Conservation (phyloP, 495 filamentous ascomycete species). For the Lichenothelia convexa region DNA sequence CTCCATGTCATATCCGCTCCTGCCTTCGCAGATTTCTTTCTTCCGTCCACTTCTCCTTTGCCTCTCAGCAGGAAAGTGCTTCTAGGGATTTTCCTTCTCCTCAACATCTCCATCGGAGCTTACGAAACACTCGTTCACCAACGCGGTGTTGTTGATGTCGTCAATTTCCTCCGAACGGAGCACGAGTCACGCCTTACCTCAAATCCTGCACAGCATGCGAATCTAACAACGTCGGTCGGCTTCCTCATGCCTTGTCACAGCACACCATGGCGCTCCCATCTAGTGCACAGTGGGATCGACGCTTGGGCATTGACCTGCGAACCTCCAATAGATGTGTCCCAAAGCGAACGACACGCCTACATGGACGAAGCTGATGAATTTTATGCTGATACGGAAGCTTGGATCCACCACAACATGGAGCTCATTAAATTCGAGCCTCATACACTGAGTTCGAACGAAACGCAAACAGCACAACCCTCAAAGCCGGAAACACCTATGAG, state of each 20-base stretch:
- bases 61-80: constrained; percentile 28
- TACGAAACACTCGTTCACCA: constrained; percentile 68
- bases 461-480: too few species aligned
- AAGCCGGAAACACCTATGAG: not conserved
- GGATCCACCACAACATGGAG: constrained; percentile 33
- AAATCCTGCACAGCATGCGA: not conserved
- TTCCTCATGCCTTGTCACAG: constrained; percentile 98
- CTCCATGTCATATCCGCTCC: constrained; percentile 65
- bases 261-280: constrained; percentile 86
- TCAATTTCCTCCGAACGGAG: constrained; percentile 53
- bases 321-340: constrained; percentile 52
- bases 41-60: constrained; percentile 8
- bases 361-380: constrained; percentile 82
- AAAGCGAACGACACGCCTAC: constrained; percentile 41
- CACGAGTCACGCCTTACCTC: constrained; percentile 28
- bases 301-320: constrained; percentile 87
- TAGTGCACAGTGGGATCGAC: constrained; percentile 52
- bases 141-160: constrained; percentile 51
- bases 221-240: constrained; percentile 42
- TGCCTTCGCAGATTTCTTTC: constrained; percentile 46
- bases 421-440: too few species aligned
- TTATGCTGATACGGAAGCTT: constrained; percentile 46
- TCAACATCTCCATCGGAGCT: constrained; percentile 48
- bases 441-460: too few species aligned
- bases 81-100: constrained; percentile 37